phyloP scores from a whole-genome alignment of 2,329 filamentous ascomycete genomes.

The Cladosporium sp. region DNA sequence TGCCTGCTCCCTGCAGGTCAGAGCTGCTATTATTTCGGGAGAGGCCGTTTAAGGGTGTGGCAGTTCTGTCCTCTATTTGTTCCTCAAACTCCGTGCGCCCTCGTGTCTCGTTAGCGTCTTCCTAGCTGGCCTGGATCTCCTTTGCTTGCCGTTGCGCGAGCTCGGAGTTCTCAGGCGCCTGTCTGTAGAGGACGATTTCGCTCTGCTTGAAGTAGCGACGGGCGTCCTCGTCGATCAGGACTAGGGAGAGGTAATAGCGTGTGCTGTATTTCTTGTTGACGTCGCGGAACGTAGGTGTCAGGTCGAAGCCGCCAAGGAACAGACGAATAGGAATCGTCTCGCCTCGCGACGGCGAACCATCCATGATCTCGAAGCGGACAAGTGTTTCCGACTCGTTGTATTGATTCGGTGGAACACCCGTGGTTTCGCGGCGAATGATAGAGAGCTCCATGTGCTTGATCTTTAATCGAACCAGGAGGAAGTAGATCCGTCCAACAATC shows the following conservation, averaged over 20 bases:
- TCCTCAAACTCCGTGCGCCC: constrained; percentile 18
- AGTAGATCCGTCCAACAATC: constrained; percentile 97
- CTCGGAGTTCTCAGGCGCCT: constrained; percentile 53
- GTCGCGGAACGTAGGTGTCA: constrained; percentile 96
- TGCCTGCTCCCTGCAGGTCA: not conserved
- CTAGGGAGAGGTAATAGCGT: constrained; percentile 92
- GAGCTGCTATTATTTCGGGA: constrained; percentile 10
- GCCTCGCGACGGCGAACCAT: constrained; percentile 92
- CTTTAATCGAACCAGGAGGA: constrained; percentile 92
- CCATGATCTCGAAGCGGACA: constrained; percentile 99
- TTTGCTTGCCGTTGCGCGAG: constrained; percentile 46
- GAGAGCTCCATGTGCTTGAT: constrained; percentile 99
- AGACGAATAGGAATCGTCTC: constrained; percentile 94
- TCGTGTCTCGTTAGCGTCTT: constrained; percentile 29
- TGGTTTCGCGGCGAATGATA: constrained; percentile 95
- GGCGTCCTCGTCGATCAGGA: constrained; percentile 66
- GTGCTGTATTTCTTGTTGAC: constrained; percentile 99
- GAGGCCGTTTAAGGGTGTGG: constrained; percentile 11
- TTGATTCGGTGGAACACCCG: constrained; percentile 92
- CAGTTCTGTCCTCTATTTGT: constrained; percentile 13
- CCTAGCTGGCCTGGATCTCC: constrained; percentile 35
- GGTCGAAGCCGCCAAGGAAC: constrained; percentile 94
- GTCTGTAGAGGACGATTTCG: constrained; percentile 93
- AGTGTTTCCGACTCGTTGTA: constrained; percentile 99
- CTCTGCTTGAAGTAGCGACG: constrained; percentile 98